Conservation (phyloP, 2,329 filamentous ascomycete species). For the Blastomyces parvus region DNA sequence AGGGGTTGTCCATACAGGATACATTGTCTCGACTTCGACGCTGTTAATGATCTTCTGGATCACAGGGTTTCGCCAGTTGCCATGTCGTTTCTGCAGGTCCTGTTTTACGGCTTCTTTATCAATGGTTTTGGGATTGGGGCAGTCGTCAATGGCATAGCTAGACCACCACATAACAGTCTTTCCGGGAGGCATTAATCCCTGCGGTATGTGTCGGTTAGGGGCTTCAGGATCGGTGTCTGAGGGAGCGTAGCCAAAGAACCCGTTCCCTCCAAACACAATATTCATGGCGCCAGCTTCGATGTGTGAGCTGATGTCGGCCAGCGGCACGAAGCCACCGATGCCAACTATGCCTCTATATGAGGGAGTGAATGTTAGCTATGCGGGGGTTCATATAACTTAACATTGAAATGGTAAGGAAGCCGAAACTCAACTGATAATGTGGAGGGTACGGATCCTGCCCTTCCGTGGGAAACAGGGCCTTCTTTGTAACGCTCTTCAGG, state of each 20-base stretch:
- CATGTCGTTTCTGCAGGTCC: slow-evolving; percentile 35
- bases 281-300: slow-evolving; percentile 34
- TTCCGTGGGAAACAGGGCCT: slow-evolving; percentile 28
- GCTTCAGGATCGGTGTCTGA: slow-evolving; percentile 19
- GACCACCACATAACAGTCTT: slow-evolving; percentile 39
- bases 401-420: not conserved
- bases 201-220: slow-evolving; percentile 19
- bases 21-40: slow-evolving; percentile 36
- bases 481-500: slow-evolving; percentile 29
- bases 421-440: slow-evolving; percentile 30
- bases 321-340: slow-evolving; percentile 39
- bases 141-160: slow-evolving; percentile 30
- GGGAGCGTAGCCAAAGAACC: slow-evolving; percentile 44
- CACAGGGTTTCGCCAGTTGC: slow-evolving; percentile 39
- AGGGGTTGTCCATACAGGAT: slow-evolving; percentile 42
- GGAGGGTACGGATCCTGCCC: slow-evolving; percentile 30
- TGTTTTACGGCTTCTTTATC: slow-evolving; percentile 24
- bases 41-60: slow-evolving; percentile 34
- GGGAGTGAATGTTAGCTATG: not conserved
- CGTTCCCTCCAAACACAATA: slow-evolving; percentile 40
- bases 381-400: not conserved
- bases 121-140: slow-evolving; percentile 25
- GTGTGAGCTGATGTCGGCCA: slow-evolving; percentile 19
- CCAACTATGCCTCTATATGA: slow-evolving; percentile 33
- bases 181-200: slow-evolving; percentile 20